Conservation (phyloP, 139 green algal genomes). For the Chlamydomonas incerta region DNA sequence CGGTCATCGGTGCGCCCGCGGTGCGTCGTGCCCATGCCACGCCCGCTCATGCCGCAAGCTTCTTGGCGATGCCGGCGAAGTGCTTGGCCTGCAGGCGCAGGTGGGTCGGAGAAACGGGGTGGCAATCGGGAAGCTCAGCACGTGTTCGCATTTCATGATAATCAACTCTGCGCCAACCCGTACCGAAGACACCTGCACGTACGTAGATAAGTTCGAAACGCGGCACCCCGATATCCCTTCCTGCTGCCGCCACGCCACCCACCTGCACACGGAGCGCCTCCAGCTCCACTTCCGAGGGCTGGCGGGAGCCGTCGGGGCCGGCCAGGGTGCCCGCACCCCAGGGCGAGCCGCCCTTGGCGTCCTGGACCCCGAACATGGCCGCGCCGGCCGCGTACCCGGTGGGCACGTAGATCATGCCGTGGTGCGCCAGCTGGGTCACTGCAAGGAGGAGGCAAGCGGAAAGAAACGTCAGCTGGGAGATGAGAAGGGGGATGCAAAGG, state of each 20-base stretch:
- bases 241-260: not conserved
- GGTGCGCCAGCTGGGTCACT: constrained; percentile 82
- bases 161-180: no score
- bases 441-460: constrained; percentile 8
- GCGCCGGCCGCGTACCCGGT: constrained; percentile 66
- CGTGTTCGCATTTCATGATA: no score
- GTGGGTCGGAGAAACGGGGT: no score
- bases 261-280: constrained; percentile 36
- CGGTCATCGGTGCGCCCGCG: no score
- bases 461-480: not conserved
- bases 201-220: no score
- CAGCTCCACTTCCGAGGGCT: constrained; percentile 77
- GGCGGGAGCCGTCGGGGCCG: constrained; percentile 68
- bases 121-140: no score
- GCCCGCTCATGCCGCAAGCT: constrained; percentile 45
- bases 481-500: no score
- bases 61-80: constrained; percentile 30
- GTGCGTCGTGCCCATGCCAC: no score
- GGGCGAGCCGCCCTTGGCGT: constrained; percentile 73
- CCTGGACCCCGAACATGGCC: constrained; percentile 53
- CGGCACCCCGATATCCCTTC: no score
- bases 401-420: constrained; percentile 91
- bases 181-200: no score
- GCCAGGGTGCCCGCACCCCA: constrained; percentile 80
- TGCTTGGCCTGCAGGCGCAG: constrained; percentile 2